Conservation (phyloP, 2,329 filamentous ascomycete genomes). For the Myriangium duriaei region DNA sequence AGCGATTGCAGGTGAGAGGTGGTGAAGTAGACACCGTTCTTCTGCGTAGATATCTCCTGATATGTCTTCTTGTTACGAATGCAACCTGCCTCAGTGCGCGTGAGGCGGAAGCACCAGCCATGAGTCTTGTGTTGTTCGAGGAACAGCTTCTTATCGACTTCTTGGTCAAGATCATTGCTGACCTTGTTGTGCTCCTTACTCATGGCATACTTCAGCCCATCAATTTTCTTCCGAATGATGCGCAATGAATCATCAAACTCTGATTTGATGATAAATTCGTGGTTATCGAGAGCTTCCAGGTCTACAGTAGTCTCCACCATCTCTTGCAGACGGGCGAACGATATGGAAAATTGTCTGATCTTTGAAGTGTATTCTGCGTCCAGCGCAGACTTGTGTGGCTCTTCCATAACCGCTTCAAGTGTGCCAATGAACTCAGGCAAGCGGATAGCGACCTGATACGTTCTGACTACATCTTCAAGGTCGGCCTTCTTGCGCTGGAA, state of each 20-base stretch:
- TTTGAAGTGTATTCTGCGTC: conserved; percentile 81
- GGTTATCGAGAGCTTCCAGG: conserved; percentile 84
- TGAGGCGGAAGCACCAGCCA: conserved; percentile 92
- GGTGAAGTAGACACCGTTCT: conserved; percentile 98
- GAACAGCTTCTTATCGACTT: conserved; percentile 97
- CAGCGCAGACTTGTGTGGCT: conserved; percentile 75
- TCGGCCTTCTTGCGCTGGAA: conserved; percentile 88
- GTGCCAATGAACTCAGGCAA: conserved; percentile 82
- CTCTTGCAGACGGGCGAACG: conserved; percentile 75
- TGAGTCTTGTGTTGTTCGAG: conserved; percentile 92
- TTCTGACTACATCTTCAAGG: conserved; percentile 86
- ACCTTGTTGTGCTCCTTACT: conserved; percentile 66
- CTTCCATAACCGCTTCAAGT: conserved; percentile 89
- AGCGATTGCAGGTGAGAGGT: conserved; percentile 68
- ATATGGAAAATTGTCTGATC: conserved; percentile 59
- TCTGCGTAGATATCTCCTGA: conserved; percentile 92
- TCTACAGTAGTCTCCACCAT: conserved; percentile 99
- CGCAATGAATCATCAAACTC: conserved; percentile 86
- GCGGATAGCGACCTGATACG: conserved; percentile 88
- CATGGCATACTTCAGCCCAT: conserved; percentile 73
- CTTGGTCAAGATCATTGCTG: conserved; percentile 71
- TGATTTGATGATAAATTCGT: conserved; percentile 98
- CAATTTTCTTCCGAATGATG: conserved; percentile 82
- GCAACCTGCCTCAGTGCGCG: conserved; percentile 76
- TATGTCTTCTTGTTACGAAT: conserved; percentile 87